Evolutionary conservation across 78 protist species (phyloP).

Genomic region (Dictyostelium purpureum): DNA sequence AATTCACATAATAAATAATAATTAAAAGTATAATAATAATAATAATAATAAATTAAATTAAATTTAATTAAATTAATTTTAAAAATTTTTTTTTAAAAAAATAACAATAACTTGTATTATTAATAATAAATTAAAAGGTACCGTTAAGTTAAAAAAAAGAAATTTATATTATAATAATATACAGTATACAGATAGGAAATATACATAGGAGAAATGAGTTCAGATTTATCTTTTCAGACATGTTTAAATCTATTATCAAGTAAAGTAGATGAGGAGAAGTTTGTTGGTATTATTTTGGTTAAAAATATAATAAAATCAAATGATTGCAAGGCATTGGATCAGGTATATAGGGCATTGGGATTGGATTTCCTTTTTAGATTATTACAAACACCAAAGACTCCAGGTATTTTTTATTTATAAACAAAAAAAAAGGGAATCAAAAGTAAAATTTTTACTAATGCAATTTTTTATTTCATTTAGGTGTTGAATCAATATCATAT

Average conservation of each 20-base stretch:
- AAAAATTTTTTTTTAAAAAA: too few species aligned
- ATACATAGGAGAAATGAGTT: neutral
- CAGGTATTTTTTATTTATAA: neutral
- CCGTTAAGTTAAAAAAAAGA: too few species aligned
- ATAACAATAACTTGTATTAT: too few species aligned
- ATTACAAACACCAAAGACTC: constrained; percentile 36
- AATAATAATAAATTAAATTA: too few species aligned
- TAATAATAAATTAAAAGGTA: too few species aligned
- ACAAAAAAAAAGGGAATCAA: too few species aligned
- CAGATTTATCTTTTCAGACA: constrained; percentile 7
- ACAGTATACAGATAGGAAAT: too few species aligned
- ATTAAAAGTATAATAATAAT: too few species aligned
- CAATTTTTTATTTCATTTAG: neutral
- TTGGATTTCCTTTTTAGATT: constrained; percentile 31
- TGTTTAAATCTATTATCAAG: constrained; percentile 28
- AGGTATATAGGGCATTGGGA: constrained; percentile 28
- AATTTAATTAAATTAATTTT: too few species aligned
- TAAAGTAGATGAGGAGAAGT: constrained; percentile 48
- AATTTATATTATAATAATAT: too few species aligned
- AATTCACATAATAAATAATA: too few species aligned
- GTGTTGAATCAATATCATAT: constrained; percentile 54
- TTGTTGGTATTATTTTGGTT: constrained; percentile 56
- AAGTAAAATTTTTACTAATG: neutral
- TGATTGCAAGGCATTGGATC: neutral
- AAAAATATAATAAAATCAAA: constrained; percentile 32